phyloP scores from a whole-genome alignment of 2,329 filamentous ascomycete species.

The Exophiala sp. region DNA sequence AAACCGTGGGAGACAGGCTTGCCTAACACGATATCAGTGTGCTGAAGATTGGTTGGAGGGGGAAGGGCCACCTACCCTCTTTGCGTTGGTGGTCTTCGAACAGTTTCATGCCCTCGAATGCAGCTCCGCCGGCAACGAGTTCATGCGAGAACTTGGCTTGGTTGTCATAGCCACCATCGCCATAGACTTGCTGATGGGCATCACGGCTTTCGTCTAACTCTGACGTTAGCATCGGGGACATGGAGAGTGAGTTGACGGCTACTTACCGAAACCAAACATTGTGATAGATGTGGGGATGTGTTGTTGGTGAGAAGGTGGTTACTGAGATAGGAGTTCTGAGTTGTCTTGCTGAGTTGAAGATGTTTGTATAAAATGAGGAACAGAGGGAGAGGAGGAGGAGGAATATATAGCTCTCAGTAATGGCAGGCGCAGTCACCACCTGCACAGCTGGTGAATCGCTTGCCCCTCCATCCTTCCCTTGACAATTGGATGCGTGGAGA shows the following conservation, averaged over 20 bases:
- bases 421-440: neutral
- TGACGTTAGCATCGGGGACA: conserved; percentile 4
- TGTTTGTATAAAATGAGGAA: neutral
- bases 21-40: conserved; percentile 40
- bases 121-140: conserved; percentile 66
- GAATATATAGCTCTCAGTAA: conserved; percentile 4
- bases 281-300: conserved; percentile 3
- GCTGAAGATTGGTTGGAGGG: neutral
- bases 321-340: too few relatives aligned
- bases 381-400: neutral
- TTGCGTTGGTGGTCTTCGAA: conserved; percentile 69
- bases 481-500: neutral
- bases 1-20: conserved; percentile 65
- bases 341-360: neutral
- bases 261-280: conserved; percentile 15
- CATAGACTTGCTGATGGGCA: conserved; percentile 51
- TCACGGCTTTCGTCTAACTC: conserved; percentile 47
- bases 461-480: conserved; percentile 6
- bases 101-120: conserved; percentile 73
- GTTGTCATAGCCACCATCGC: conserved; percentile 44
- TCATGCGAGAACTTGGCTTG: conserved; percentile 65
- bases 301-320: too few relatives aligned
- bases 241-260: neutral
- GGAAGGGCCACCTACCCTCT: conserved; percentile 49
- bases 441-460: neutral